Percentiles rank a stretch among this genome's conserved stretches.
Conservation (phyloP, 108 stramenopile genomes). For the Skeletonema potamos region DNA sequence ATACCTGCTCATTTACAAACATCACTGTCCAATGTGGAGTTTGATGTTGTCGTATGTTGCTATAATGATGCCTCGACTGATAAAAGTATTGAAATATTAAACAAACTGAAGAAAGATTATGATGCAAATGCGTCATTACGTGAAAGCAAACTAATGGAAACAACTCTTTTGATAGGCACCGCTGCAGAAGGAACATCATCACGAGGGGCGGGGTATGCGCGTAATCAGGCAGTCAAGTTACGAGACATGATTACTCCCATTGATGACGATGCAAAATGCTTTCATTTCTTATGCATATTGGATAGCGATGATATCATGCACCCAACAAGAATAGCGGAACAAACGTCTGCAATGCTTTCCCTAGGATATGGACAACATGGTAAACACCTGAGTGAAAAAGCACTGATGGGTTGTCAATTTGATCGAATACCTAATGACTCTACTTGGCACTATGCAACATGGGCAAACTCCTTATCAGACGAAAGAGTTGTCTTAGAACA, state of each 20-base stretch:
- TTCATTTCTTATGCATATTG: constrained; percentile 69
- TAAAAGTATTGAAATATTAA: constrained; percentile 51
- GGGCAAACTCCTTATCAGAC: constrained; percentile 82
- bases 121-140: not conserved
- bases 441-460: constrained; percentile 87
- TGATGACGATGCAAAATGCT: not conserved
- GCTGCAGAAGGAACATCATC: constrained; percentile 30
- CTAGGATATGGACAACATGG: constrained; percentile 13
- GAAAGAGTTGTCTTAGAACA: constrained; percentile 75
- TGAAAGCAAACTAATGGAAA: constrained; percentile 1
- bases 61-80: constrained; percentile 83
- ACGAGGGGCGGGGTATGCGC: constrained; percentile 80
- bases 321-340: constrained; percentile 66
- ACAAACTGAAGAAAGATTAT: constrained; percentile 23
- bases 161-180: constrained; percentile 40
- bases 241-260: constrained; percentile 9
- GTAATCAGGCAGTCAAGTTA: constrained; percentile 75
- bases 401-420: constrained; percentile 82
- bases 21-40: constrained; percentile 16
- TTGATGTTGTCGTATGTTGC: constrained; percentile 72
- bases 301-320: constrained; percentile 89
- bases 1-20: constrained; percentile 44
- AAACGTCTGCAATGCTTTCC: constrained; percentile 55
- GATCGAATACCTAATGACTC: constrained; percentile 78
- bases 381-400: constrained; percentile 31